Evolutionary conservation across 1,284 basidiomycete species (phyloP), one percentile per base, ranked within the genome.

Genomic region (Ganoderma multipileum): DNA sequence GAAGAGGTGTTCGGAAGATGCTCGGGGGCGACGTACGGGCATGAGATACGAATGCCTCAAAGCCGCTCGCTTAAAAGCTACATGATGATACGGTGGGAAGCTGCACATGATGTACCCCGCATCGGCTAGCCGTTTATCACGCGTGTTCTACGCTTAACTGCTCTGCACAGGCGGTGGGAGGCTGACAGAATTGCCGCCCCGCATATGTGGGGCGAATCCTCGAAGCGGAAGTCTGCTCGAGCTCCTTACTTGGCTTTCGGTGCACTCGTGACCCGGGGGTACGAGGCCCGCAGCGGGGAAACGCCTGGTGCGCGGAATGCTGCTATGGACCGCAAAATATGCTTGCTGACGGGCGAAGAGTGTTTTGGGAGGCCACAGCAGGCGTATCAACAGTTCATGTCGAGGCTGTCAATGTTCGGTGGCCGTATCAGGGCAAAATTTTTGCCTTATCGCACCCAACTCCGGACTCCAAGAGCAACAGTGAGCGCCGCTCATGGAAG

Each of bases 101-200:
- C 12, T 42, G 33, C 23, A 41, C 16, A 26, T 33, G 60, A 61
- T 47, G 23, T 62, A 62, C 61, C 61, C 69, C 69, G 59, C 69
- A 70, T 63, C 63, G 66, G 66, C 69, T 66, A 61, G 44, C 20
- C 23, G 28, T 42, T 23, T 55, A 55, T n/a, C 54, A 65, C 18
- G 33, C 30, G 55, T 38, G 55, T n/a, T 5, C 20, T 12, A 14
- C 55, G 55, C 30, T 33, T 38, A 30, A 28, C 28, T 54, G 8
- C 55, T 50, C 23, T 50, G 23, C 23, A n/a, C 47, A 5, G 33
- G 33, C 47, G 11, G 47, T 26, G 47, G 8, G 44, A 38, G 33
- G 55, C 33, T 58, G 55, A 33, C 55, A 38, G 55, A 50, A 61
- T 67, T 61, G 42, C 33, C 30, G 52, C 52, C 38, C 41, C 47